phyloP scores from a whole-genome alignment of 192 early-diverging fungal species.

The Lobosporangium transversale region DNA sequence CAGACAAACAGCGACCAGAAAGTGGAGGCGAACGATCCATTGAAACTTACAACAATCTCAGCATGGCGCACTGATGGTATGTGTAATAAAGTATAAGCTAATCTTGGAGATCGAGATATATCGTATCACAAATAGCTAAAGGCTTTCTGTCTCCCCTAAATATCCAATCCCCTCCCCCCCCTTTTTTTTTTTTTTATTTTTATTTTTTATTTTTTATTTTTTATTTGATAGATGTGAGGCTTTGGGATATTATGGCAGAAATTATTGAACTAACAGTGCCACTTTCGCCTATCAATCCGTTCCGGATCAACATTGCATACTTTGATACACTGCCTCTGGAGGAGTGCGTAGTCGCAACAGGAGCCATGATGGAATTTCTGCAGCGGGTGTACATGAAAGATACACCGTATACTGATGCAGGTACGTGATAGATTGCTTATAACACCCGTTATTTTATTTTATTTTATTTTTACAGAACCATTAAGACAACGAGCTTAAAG shows the following conservation, averaged over 20 bases:
- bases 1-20: conserved; percentile 57
- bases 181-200: not conserved
- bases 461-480: too few relatives aligned
- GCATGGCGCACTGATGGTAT: conserved; percentile 68
- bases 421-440: conserved; percentile 34
- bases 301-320: conserved; percentile 68
- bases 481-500: too few relatives aligned
- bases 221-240: conserved; percentile 57
- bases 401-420: conserved; percentile 51
- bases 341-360: conserved; percentile 70
- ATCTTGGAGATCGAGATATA: too few relatives aligned
- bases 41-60: conserved; percentile 71
- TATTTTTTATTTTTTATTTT: not conserved
- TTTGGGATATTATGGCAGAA: conserved; percentile 77
- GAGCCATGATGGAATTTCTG: conserved; percentile 75
- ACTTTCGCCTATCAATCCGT: conserved; percentile 72
- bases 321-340: conserved; percentile 71
- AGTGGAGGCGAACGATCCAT: conserved; percentile 67
- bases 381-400: conserved; percentile 66
- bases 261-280: conserved; percentile 66
- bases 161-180: too few relatives aligned
- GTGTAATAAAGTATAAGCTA: too few relatives aligned
- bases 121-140: too few relatives aligned
- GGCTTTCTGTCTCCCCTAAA: not conserved
- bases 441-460: too few relatives aligned